A percentile compares a stretch with the other conserved stretches of the same genome.
Conservation (phyloP, 2,329 filamentous ascomycete species). For the Claviceps monticola region DNA sequence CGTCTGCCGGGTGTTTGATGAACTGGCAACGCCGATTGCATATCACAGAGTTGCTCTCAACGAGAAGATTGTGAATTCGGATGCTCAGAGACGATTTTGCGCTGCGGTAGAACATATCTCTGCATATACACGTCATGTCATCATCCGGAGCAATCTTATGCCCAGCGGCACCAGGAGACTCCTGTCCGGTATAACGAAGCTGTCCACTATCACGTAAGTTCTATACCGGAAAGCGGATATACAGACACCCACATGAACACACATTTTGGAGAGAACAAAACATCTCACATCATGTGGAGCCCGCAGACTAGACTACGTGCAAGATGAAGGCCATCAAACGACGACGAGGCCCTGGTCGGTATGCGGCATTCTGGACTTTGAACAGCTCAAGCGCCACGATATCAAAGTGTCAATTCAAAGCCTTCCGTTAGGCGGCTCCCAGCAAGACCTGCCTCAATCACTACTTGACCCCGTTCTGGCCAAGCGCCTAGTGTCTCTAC, state of each 20-base stretch:
- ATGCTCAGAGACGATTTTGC: slow-evolving; percentile 20
- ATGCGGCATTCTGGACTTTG: not conserved
- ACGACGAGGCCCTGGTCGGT: not conserved
- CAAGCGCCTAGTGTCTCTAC: slow-evolving; percentile 25
- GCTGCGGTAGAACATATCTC: slow-evolving; percentile 22
- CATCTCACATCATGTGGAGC: not conserved
- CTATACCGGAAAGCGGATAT: too few species aligned
- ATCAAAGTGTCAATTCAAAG: not conserved
- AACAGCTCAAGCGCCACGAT: not conserved
- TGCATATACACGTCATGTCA: slow-evolving; percentile 25
- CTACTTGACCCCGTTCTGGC: slow-evolving; percentile 26
- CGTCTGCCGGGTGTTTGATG: slow-evolving; percentile 25
- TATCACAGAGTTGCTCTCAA: slow-evolving; percentile 27
- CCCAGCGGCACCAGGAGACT: slow-evolving; percentile 21
- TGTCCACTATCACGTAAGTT: slow-evolving; percentile 27
- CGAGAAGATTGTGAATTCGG: slow-evolving; percentile 20
- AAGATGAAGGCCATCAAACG: slow-evolving; percentile 11
- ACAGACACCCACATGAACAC: too few species aligned
- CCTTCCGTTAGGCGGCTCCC: not conserved
- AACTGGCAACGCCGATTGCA: slow-evolving; percentile 25
- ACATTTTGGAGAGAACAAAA: too few species aligned
- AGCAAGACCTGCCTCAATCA: slow-evolving; percentile 10
- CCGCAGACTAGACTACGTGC: slow-evolving; percentile 25
- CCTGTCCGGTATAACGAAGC: slow-evolving; percentile 20
- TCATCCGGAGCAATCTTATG: slow-evolving; percentile 26